Conservation (phyloP, 192 early-diverging fungal species). For the Linnemannia hyalina region DNA sequence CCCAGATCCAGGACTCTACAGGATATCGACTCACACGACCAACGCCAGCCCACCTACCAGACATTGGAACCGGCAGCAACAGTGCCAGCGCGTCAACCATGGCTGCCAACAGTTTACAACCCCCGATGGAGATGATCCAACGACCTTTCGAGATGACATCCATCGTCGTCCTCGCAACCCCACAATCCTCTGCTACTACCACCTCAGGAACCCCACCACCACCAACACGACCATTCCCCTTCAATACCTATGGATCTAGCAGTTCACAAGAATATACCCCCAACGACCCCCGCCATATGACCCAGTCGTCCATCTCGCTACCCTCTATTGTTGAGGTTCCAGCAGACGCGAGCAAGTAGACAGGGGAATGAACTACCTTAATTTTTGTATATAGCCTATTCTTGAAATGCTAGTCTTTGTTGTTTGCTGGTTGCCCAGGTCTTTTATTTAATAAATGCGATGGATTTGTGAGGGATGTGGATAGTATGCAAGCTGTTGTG, state of each 20-base stretch:
- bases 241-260: background rate
- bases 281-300: background rate
- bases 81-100: background rate
- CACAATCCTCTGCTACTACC: background rate
- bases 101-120: background rate
- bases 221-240: background rate
- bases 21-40: background rate
- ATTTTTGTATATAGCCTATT: too few relatives aligned
- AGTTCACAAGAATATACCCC: constrained; percentile 3
- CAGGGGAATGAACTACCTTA: too few relatives aligned
- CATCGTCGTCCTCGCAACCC: background rate
- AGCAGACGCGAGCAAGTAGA: too few relatives aligned
- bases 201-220: background rate
- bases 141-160: constrained; percentile 6
- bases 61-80: background rate
- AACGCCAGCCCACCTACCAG: background rate
- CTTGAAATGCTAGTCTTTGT: too few relatives aligned
- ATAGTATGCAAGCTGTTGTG: too few relatives aligned
- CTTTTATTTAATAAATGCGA: too few relatives aligned
- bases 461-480: too few relatives aligned
- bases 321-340: background rate
- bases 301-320: background rate
- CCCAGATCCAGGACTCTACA: background rate
- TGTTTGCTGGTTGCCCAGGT: too few relatives aligned
- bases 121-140: constrained; percentile 21